Evolutionary conservation across 176 grass and related monocot genomes (phyloP), one percentile per base, ranked within the genome.

Genomic region (Alloteropsis semialata): DNA sequence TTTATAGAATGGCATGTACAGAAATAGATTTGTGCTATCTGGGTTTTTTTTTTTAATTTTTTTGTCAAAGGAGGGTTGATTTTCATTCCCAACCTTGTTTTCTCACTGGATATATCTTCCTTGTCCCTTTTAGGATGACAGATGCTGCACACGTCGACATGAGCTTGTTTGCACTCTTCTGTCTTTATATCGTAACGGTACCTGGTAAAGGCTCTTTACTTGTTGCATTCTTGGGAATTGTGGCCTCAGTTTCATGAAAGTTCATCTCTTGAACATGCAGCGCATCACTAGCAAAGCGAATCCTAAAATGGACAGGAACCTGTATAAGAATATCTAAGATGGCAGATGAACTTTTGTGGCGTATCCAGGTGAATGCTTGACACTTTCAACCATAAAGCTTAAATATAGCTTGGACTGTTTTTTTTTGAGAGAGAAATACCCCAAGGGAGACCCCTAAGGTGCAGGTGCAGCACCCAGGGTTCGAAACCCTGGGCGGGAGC

Each of bases 261-360:
- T 74, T 86, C 58, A 84, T 38, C n/a, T 73, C 67, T 82, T 53
- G 36, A 67, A 71, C 39, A 65, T 86, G 72, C 92, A 98, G 96
- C 69, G 74, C 81, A 66, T 41, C 74, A 48, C 68, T 98, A 85
- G 88, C 82, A 81, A 95, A 87, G 42, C 50, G 27, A 81, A 75
- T 89, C 77, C 39, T 91, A 61, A 82, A 88, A 90, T 69, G 58
- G 81, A 91, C 33, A 22, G 96, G 96, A 88, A 86, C 80, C 38
- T 98, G 90, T 72, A 84, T 91, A 81, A 91, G 76, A 91, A 90
- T 82, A 58, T 85, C 92, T 69, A 74, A 67, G 59, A 80, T 70
- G 53, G 88, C 90, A 27, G 92, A 93, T 89, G 87, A 90, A 76
- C 46, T 98, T 88, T 49, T 98, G 17, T 95, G 87, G 92, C 92